Conservation (phyloP, 2,329 filamentous ascomycete species). For the Metarhizium sp. region DNA sequence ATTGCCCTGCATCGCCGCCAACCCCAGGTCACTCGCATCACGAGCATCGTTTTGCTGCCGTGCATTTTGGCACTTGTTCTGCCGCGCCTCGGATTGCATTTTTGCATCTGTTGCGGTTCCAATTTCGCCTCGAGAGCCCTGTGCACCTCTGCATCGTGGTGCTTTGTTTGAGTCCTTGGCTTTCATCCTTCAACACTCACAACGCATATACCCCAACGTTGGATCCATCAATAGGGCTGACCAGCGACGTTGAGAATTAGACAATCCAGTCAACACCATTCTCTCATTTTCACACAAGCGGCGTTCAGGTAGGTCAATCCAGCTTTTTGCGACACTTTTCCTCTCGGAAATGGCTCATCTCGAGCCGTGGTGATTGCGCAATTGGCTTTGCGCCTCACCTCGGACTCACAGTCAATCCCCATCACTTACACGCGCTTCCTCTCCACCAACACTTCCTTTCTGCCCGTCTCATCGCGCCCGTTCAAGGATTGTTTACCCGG, state of each 20-base stretch:
- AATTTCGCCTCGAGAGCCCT: slow-evolving; percentile 4
- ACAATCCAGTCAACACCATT: slow-evolving; percentile 13
- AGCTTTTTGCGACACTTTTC: background rate
- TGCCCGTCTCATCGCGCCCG: background rate
- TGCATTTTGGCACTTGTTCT: slow-evolving; percentile 1
- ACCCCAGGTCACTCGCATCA: slow-evolving; percentile 24
- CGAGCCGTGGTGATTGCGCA: background rate
- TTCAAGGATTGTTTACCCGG: background rate
- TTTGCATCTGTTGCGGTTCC: slow-evolving; percentile 7
- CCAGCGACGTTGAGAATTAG: slow-evolving; percentile 6
- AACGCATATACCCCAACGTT: slow-evolving; percentile 2
- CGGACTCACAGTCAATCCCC: background rate
- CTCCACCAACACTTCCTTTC: background rate
- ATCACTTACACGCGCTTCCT: slow-evolving; percentile 1
- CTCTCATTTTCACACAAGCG: slow-evolving; percentile 6
- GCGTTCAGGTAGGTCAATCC: slow-evolving; percentile 2
- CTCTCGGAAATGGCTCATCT: slow-evolving; percentile 5
- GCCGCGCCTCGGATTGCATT: slow-evolving; percentile 12
- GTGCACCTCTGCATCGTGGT: slow-evolving; percentile 10
- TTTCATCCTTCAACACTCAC: background rate
- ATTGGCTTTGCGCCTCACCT: slow-evolving; percentile 20
- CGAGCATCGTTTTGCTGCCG: slow-evolving; percentile 1
- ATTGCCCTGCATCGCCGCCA: slow-evolving; percentile 16
- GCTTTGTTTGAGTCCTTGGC: background rate
- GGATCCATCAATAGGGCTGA: slow-evolving; percentile 8